Base-by-base conservation (phyloP, 139 green algal genomes). In the Closterium sp. region DNA sequence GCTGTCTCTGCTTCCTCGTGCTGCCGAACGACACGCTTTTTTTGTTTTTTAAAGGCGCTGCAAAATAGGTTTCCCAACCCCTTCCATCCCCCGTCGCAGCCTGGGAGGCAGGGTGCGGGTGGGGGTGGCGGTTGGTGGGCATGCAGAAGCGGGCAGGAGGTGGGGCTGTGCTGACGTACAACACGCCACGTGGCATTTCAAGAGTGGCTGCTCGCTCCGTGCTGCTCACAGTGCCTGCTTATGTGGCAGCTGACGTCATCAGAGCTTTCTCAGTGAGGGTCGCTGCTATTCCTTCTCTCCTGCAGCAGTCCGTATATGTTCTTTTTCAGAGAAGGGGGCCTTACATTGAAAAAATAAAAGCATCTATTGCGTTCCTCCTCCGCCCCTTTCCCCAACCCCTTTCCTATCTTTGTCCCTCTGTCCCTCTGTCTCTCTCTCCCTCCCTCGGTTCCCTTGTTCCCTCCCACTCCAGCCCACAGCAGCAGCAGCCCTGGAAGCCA, bases 181-280 rank as follows among this genome's bases (percentile, higher is more conserved):
- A 98, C 89, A 99, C 98, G 2, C 97, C 98, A 10, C 95, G 98
- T 28, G 98, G 98, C 11, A 10, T 22, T 9, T 85, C 94, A 50
- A 86, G 87, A 10, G 34, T 97, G 42, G 91, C 88, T 2, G 86
- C 96, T 0, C 95, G 95, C 38, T 95, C 93, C 19, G 97, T 99
- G 4, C 96, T 97, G 19, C 95, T 99, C 28, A 99, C 98, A 0
- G 95, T 97, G 28, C 98, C 98, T 10, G 96, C 98, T 13, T 99
- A 99, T 93, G 96, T 97, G 0, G 97, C 97, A 2, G 97, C 97
- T 0, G 95, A 98, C 86, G 92, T 99, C n/a, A 50, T 99, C 28
- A 85, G 95, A 84, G 9, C 29, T 2, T 85, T 92, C 28, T 70
- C 95, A 93, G 92, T 94, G 73, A 87, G 91, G 87, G n/a, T 11